Evolutionary conservation across 768 basidiomycete genomes (phyloP).

Genomic region (Rhodotorula paludigena): DNA sequence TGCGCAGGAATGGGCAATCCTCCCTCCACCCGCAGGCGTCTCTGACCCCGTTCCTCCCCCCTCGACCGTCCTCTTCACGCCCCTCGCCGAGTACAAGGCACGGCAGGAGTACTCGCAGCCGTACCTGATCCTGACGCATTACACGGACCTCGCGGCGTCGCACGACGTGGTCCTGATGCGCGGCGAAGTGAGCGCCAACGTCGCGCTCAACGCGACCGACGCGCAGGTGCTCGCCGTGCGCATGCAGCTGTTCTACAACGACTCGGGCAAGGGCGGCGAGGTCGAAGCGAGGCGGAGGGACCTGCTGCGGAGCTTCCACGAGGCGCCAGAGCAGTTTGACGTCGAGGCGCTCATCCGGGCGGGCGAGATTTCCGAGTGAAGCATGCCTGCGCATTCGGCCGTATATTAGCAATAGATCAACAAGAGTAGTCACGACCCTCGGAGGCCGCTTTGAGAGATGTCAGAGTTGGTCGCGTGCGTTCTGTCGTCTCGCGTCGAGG

Average conservation of each 20-base stretch:
- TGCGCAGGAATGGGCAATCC: slow-evolving; percentile 84
- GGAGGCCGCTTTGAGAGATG: too few relatives aligned
- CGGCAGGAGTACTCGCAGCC: slow-evolving; percentile 81
- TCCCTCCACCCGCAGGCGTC: slow-evolving; percentile 53
- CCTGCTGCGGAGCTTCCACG: slow-evolving; percentile 68
- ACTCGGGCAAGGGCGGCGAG: slow-evolving; percentile 42
- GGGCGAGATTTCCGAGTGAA: not conserved
- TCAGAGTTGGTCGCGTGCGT: too few relatives aligned
- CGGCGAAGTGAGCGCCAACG: slow-evolving; percentile 62
- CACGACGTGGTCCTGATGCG: slow-evolving; percentile 80
- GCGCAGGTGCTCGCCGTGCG: slow-evolving; percentile 75
- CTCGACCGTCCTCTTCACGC: slow-evolving; percentile 84
- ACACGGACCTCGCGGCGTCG: slow-evolving; percentile 75
- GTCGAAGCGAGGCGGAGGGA: slow-evolving; percentile 50
- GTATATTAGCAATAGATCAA: slow-evolving; percentile 7
- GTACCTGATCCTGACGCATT: slow-evolving; percentile 81
- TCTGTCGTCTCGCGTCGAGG: too few relatives aligned
- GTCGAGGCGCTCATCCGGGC: slow-evolving; percentile 70
- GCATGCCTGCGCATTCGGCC: too few relatives aligned
- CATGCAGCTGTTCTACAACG: slow-evolving; percentile 75
- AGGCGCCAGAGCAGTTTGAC: slow-evolving; percentile 68
- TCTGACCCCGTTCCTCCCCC: slow-evolving; percentile 51
- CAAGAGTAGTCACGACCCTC: too few relatives aligned
- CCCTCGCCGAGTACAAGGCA: slow-evolving; percentile 86
- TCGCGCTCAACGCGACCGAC: slow-evolving; percentile 65